These are phyloP conservation scores for Spergularia bocconei DNA, from an alignment of 148 eudicot species.

Conservation along the genomic window DNA sequence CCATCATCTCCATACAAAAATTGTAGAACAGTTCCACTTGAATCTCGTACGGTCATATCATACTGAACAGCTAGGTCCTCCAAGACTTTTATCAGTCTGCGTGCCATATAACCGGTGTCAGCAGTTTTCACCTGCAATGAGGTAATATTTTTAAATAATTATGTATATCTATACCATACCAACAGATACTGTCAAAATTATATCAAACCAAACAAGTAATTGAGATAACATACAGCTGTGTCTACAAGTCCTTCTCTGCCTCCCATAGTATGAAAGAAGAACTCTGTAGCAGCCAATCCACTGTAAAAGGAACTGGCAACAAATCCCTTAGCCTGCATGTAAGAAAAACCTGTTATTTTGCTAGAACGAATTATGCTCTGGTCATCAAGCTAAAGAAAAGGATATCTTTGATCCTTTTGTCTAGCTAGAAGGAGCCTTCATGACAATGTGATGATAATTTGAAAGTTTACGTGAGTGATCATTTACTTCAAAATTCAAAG, in stretches of 20 bases:
- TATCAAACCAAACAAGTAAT: background rate
- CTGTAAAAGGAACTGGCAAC: constrained; percentile 82
- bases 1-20: constrained; percentile 86
- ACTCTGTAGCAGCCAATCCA: constrained; percentile 87
- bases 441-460: too few relatives aligned
- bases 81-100: constrained; percentile 78
- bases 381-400: background rate
- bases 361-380: background rate
- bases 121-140: constrained; percentile 86
- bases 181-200: constrained; percentile 4
- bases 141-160: constrained; percentile 10
- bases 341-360: background rate
- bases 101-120: constrained; percentile 93
- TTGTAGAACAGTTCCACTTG: constrained; percentile 75
- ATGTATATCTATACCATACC: background rate
- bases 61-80: constrained; percentile 81
- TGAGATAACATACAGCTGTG: constrained; percentile 66
- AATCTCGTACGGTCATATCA: constrained; percentile 80
- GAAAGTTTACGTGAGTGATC: too few relatives aligned
- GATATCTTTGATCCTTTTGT: background rate
- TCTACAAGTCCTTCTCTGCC: constrained; percentile 98
- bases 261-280: constrained; percentile 96
- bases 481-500: background rate
- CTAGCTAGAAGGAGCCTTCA: background rate
- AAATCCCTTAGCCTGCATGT: constrained; percentile 88